These are phyloP conservation scores for Myxozyma vanderwaltii DNA, from an alignment of 805 yeast species.

Conservation along the genomic window DNA sequence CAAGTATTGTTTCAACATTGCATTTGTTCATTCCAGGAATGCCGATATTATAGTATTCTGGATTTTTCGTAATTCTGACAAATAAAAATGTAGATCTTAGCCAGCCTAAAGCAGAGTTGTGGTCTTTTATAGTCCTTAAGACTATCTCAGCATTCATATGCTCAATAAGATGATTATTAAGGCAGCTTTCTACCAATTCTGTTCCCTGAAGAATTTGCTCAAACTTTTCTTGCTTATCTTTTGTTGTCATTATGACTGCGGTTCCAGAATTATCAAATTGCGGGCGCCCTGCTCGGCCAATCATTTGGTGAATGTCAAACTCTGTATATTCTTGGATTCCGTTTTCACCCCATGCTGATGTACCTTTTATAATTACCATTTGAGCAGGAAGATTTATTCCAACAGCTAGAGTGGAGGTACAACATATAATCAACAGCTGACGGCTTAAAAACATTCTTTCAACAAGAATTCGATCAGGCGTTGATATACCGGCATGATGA, in stretches of 20 bases:
- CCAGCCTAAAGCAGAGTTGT: conserved; percentile 51
- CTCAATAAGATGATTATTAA: conserved; percentile 34
- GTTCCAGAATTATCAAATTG: conserved; percentile 49
- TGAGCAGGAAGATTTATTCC: conserved; percentile 62
- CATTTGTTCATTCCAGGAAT: conserved; percentile 36
- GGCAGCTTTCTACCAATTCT: conserved; percentile 51
- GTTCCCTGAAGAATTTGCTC: conserved; percentile 48
- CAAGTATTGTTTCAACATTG: conserved; percentile 42
- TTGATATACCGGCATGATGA: conserved; percentile 61
- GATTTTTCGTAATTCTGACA: conserved; percentile 48
- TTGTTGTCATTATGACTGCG: conserved; percentile 50
- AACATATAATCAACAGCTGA: conserved; percentile 50
- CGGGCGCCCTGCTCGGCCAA: conserved; percentile 64
- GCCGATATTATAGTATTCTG: conserved; percentile 44
- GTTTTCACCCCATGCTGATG: conserved; percentile 52
- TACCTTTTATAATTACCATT: conserved; percentile 62
- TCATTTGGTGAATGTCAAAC: conserved; percentile 61
- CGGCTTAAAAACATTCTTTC: conserved; percentile 53
- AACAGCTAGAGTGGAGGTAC: conserved; percentile 62
- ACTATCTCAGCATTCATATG: conserved; percentile 49
- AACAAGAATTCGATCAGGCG: conserved; percentile 50
- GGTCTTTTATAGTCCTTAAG: conserved; percentile 46
- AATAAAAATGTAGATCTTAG: conserved; percentile 54
- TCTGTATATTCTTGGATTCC: conserved; percentile 55
- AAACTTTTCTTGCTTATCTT: conserved; percentile 44